Conservation (phyloP, 169 alveolate species). For the Cryptosporidium andersoni region DNA sequence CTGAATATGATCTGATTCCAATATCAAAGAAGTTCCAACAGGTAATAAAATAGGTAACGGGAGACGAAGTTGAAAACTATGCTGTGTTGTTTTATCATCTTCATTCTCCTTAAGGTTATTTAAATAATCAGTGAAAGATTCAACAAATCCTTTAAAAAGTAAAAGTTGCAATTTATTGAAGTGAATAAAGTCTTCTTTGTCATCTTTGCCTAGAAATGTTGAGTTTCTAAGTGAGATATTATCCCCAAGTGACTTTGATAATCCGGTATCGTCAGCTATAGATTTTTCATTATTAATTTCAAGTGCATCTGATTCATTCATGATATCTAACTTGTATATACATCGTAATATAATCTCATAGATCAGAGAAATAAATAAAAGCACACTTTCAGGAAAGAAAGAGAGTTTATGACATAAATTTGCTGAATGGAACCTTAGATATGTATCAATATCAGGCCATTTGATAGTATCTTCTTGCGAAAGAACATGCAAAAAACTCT, state of each 20-base stretch:
- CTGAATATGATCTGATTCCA: slow-evolving; percentile 16
- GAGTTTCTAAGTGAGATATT: too few relatives aligned
- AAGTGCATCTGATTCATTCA: background rate
- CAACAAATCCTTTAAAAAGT: slow-evolving; percentile 34
- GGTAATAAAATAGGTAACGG: slow-evolving; percentile 51
- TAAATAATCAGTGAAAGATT: slow-evolving; percentile 16
- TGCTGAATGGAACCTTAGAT: slow-evolving; percentile 56
- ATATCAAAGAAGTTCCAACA: slow-evolving; percentile 14
- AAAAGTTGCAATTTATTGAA: slow-evolving; percentile 6
- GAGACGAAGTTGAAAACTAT: slow-evolving; percentile 4
- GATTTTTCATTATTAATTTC: too few relatives aligned
- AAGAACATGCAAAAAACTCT: slow-evolving; percentile 5
- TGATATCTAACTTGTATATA: background rate
- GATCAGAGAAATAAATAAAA: slow-evolving; percentile 13
- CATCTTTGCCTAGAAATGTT: too few relatives aligned
- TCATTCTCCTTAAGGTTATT: background rate
- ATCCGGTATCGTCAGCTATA: too few relatives aligned
- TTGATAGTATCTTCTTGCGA: slow-evolving; percentile 3
- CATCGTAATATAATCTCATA: background rate
- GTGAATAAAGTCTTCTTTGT: background rate
- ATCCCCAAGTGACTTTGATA: too few relatives aligned
- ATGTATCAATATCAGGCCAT: slow-evolving; percentile 15
- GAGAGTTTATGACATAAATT: slow-evolving; percentile 59
- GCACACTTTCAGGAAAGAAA: slow-evolving; percentile 13
- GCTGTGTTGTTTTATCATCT: background rate